Conservation (phyloP, 2,329 filamentous ascomycete genomes). For the Diplocarpon mali region DNA sequence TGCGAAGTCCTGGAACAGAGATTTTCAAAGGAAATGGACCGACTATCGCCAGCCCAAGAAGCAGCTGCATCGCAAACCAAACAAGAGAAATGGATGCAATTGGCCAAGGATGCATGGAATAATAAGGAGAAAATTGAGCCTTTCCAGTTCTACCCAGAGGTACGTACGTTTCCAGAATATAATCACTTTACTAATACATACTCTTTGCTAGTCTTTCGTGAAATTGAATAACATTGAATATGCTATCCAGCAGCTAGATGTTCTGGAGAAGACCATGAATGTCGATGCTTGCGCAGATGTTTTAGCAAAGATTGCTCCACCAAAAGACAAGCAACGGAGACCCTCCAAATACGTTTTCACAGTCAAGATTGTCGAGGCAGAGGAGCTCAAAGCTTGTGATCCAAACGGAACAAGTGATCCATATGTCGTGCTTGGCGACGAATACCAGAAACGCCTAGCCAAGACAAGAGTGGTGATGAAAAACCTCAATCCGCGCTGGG, state of each 20-base stretch:
- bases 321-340: constrained; percentile 51
- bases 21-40: constrained; percentile 88
- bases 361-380: constrained; percentile 95
- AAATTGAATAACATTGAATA: constrained; percentile 98
- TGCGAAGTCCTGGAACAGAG: constrained; percentile 81
- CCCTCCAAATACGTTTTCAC: constrained; percentile 93
- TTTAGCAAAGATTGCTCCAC: constrained; percentile 62
- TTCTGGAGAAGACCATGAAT: constrained; percentile 79
- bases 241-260: constrained; percentile 83
- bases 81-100: constrained; percentile 86
- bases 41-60: constrained; percentile 77
- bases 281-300: constrained; percentile 83
- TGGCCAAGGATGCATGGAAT: constrained; percentile 87
- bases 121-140: constrained; percentile 89
- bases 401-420: constrained; percentile 90
- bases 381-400: constrained; percentile 97
- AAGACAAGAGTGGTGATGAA: constrained; percentile 89
- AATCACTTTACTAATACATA: constrained; percentile 23
- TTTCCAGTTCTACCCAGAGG: constrained; percentile 92
- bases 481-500: constrained; percentile 90
- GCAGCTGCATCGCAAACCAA: constrained; percentile 66
- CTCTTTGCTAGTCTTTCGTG: constrained; percentile 63
- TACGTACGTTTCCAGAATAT: constrained; percentile 32
- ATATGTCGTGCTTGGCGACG: constrained; percentile 92
- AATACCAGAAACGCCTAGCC: constrained; percentile 91